A percentile compares a stretch with the other conserved stretches of the same genome.
phyloP scores from a whole-genome alignment of 345 rosid species.

The Mangifera indica region DNA sequence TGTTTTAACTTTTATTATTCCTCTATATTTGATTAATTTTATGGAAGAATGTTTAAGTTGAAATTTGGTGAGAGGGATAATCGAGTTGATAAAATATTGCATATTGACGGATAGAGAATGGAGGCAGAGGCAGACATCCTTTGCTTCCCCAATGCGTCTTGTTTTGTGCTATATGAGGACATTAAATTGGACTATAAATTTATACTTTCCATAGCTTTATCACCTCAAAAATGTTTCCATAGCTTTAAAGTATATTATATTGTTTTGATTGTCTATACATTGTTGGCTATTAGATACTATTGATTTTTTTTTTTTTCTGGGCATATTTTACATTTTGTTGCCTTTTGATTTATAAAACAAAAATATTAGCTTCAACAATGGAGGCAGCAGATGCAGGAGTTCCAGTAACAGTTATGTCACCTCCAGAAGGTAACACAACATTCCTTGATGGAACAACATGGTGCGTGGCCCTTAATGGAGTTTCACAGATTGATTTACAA shows the following conservation, averaged over 20 bases:
- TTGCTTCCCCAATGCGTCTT: constrained; percentile 23
- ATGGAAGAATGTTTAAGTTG: neutral
- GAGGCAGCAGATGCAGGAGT: constrained; percentile 31
- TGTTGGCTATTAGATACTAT: neutral
- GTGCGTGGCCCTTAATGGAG: constrained; percentile 79
- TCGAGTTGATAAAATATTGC: neutral
- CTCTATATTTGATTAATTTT: neutral
- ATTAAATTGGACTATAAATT: neutral
- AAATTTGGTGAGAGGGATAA: neutral
- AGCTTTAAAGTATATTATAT: too few relatives aligned
- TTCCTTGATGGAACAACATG: constrained; percentile 75
- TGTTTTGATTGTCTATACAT: neutral
- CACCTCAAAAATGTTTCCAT: neutral
- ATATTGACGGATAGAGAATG: neutral
- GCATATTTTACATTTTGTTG: too few relatives aligned
- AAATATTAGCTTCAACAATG: constrained; percentile 14
- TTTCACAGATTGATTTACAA: constrained; percentile 67
- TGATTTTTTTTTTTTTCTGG: too few relatives aligned
- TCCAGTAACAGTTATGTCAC: constrained; percentile 45
- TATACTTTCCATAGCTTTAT: neutral
- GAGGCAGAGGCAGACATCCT: constrained; percentile 8
- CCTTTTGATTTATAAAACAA: neutral
- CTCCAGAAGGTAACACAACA: constrained; percentile 87
- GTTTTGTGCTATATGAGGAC: neutral
- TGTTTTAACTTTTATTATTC: neutral